Evolutionary conservation across 2,329 filamentous ascomycete species (phyloP), one percentile per base, ranked within the genome.

Genomic region (Proliferodiscus dingleyae): DNA sequence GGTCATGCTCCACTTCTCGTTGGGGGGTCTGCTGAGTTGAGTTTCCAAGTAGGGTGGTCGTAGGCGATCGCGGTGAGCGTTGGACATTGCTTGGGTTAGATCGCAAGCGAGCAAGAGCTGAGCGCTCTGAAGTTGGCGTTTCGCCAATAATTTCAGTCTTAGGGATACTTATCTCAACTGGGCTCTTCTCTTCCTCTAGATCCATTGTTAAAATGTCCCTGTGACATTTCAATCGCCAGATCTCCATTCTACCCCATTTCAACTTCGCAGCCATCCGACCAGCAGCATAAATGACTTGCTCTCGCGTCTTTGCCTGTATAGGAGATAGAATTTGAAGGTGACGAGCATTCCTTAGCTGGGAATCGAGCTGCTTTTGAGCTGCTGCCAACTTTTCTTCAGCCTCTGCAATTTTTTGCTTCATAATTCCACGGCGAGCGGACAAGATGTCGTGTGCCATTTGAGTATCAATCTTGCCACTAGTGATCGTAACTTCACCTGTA

Each of bases 231-330:
- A 91, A 78, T 43, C 83, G 86, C 89, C 90, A 96, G 16, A 96
- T 93, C 55, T 95, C 89, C 63, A 94, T 85, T 50, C 91, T 78
- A n/a, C 85, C 83, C 91, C 91, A 96, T 64, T 93, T 95, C 49
- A 98, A 70, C 63, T 91, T 89, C 3, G 89, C 89, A 45, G 90
- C 83, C 68, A 95, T 83, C 6, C 85, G 81, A 5, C 84, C 88
- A 16, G 93, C 91, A 15, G 89, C 86, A 53, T 85, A 74, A n/a
- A 96, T 75, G 44, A 97, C 77, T 48, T 89, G 80, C 49, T 97
- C 91, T 49, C 93, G 78, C 0, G 89, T 90, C 66, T 89, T 89
- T n/a, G 84, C 81, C 60, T 95, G 87, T 37, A 98, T 89, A 0
- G 93, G 93, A 1, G 91, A 88, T 19, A 97, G 69, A 16, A 97